Base-by-base conservation (phyloP, 345 rosid species). In the Draba incana region DNA sequence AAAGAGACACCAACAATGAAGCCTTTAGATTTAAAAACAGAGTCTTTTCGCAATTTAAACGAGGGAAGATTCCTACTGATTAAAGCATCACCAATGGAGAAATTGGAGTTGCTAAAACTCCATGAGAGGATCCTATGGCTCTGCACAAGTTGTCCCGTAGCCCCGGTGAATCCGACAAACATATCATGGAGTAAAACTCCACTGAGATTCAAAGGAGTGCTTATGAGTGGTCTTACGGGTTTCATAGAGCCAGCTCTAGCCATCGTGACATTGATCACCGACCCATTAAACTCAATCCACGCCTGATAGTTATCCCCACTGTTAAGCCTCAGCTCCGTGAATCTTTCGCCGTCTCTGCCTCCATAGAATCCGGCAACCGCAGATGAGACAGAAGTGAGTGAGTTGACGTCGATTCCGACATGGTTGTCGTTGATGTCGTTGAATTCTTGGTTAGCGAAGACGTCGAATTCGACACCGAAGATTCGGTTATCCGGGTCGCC, bases 281-380 rank as follows among this genome's bases (percentile, higher is more conserved):
- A 74, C 45, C 82, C 85, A 2, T 51, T 63, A 63, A 89, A 86
- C 64, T 89, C 92, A 51, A 85, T 87, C 91, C 98, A 92, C 45
- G 83, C 96, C 57, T 86, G 96, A 64, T 91, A 91, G 58, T 88
- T 91, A 14, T 77, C 75, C 5, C 96, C 96, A 48, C 51, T 77
- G 53, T 86, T 86, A 8, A 88, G 83, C 83, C 59, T 72, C 79
- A 80, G 33, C 37, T 45, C 71, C 31, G 55, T 49, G 63, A 74
- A 59, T 25, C 15, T 58, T n/a, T 59, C 15, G 4, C 20, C 78
- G 2, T 75, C 20, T 20, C 20, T 20, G 20, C 20, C 20, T 20
- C 20, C 68, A 5, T 65, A 91, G 64, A 84, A 88, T 16, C 96
- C 93, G 0, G 90, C 87, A 11, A 65, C 10, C 7, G 57, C 58